A percentile compares a stretch with the other conserved stretches of the same genome.
Evolutionary conservation across 257 asterid species (phyloP).

Genomic region (Voacanga thouarsii): DNA sequence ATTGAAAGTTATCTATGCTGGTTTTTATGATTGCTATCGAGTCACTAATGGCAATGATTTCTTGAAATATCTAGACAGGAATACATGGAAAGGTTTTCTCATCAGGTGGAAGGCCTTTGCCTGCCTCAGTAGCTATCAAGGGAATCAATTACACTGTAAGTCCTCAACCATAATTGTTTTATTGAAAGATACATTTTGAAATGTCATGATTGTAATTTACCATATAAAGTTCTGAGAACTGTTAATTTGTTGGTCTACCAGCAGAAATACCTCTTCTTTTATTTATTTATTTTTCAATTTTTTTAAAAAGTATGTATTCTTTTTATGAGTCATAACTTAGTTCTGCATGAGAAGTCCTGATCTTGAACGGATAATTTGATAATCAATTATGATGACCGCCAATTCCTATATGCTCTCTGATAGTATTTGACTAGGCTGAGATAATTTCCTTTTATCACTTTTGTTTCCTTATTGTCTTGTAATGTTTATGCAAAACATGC

Average conservation of each 20-base stretch:
- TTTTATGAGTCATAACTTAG: neutral
- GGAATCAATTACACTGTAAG: conserved; percentile 47
- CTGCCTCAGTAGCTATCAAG: conserved; percentile 37
- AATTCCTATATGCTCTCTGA: neutral
- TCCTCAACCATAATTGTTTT: neutral
- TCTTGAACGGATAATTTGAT: neutral
- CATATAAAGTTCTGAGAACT: neutral
- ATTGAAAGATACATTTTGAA: neutral
- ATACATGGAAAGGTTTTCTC: conserved; percentile 48
- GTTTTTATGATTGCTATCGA: neutral
- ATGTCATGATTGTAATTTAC: neutral
- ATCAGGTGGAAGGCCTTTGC: conserved; percentile 47
- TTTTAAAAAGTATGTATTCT: neutral
- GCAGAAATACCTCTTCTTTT: neutral
- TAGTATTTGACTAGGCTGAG: neutral
- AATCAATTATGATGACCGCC: neutral
- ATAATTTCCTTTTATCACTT: too few species aligned
- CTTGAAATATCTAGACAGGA: conserved; percentile 35
- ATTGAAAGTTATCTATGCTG: neutral
- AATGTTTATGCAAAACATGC: neutral
- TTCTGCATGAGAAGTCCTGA: neutral
- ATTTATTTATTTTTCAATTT: neutral
- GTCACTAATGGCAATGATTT: conserved; percentile 3
- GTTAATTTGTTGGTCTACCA: neutral
- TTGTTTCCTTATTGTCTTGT: neutral